A percentile compares a stretch with the other conserved stretches of the same genome.
phyloP scores from a whole-genome alignment of 352 stramenopile genomes.

The Salisapilia sapeloensis region DNA sequence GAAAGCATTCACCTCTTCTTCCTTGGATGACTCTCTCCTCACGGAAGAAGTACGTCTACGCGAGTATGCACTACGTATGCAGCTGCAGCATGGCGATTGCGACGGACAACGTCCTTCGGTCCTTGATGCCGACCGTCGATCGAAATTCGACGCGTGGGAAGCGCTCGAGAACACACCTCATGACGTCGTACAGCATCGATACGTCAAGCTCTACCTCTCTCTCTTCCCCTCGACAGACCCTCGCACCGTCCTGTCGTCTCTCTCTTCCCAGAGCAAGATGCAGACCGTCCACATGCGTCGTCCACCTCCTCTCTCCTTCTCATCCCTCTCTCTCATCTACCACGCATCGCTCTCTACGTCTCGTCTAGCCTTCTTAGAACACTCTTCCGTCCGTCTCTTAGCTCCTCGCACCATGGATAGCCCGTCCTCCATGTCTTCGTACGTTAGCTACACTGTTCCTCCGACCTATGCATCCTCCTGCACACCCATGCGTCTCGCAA shows the following conservation, averaged over 20 bases:
- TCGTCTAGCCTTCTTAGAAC: slow-evolving; percentile 35
- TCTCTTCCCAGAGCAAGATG: no score
- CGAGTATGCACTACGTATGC: slow-evolving; percentile 68
- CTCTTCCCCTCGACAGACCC: slow-evolving; percentile 60
- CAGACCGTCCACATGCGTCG: no score
- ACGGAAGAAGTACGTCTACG: slow-evolving; percentile 45
- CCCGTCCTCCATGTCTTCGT: slow-evolving; percentile 38
- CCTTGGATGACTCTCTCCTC: slow-evolving; percentile 29
- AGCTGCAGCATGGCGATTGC: slow-evolving; percentile 52
- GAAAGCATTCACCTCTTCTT: slow-evolving; percentile 18
- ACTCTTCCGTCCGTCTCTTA: slow-evolving; percentile 24
- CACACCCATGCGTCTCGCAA: slow-evolving; percentile 39
- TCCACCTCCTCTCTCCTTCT: no score
- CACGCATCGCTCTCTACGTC: slow-evolving; percentile 25
- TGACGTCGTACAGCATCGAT: slow-evolving; percentile 37
- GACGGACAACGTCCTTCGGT: slow-evolving; percentile 35
- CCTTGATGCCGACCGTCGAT: slow-evolving; percentile 45
- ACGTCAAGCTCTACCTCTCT: slow-evolving; percentile 62
- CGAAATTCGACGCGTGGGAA: slow-evolving; percentile 66
- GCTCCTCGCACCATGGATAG: slow-evolving; percentile 33
- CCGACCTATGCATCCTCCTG: slow-evolving; percentile 37
- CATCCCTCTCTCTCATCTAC: background rate
- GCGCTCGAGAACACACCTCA: slow-evolving; percentile 26
- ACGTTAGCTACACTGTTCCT: slow-evolving; percentile 37
- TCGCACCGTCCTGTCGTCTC: no score